These are phyloP conservation scores for Lachnellula suecica DNA, from an alignment of 2,329 filamentous ascomycete genomes.

Conservation along the genomic window DNA sequence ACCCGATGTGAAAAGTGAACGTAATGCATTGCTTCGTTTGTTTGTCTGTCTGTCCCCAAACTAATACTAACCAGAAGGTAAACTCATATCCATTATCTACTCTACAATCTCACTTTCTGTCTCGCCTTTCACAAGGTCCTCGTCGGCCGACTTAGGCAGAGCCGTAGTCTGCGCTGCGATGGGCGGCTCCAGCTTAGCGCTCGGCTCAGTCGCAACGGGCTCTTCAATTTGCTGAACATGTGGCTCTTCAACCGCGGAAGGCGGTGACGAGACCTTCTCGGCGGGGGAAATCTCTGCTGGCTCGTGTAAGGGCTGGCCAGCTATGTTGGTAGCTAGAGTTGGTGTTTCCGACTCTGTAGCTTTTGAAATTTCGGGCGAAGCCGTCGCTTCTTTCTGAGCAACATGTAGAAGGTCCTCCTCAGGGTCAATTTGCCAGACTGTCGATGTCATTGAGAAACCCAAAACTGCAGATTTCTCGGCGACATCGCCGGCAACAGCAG, in stretches of 20 bases:
- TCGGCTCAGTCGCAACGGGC: conserved; percentile 15
- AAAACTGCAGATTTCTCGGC: conserved; percentile 14
- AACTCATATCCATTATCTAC: conserved; percentile 11
- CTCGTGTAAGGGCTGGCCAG: conserved; percentile 23
- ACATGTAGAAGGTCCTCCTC: conserved; percentile 39
- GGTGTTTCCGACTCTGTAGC: conserved; percentile 20
- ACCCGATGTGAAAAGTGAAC: too few species aligned
- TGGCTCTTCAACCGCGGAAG: conserved; percentile 15
- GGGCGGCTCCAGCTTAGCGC: conserved; percentile 17
- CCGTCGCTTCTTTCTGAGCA: conserved; percentile 12
- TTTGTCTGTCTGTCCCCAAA: neutral
- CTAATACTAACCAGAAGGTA: neutral
- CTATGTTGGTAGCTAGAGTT: conserved; percentile 26
- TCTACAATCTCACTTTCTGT: conserved; percentile 19
- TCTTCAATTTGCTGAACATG: conserved; percentile 17
- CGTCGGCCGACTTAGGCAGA: conserved; percentile 8
- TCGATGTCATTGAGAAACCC: conserved; percentile 34
- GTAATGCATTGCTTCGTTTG: neutral
- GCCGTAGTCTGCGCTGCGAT: conserved; percentile 8
- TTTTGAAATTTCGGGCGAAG: conserved; percentile 10
- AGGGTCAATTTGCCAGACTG: conserved; percentile 42
- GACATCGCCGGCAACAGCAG: conserved; percentile 11
- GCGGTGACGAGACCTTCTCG: conserved; percentile 7
- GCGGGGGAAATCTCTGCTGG: conserved; percentile 17
- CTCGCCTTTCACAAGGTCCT: conserved; percentile 23